Evolutionary conservation across 306 rosid species (phyloP).

Genomic region (Aeschynomene evenia): DNA sequence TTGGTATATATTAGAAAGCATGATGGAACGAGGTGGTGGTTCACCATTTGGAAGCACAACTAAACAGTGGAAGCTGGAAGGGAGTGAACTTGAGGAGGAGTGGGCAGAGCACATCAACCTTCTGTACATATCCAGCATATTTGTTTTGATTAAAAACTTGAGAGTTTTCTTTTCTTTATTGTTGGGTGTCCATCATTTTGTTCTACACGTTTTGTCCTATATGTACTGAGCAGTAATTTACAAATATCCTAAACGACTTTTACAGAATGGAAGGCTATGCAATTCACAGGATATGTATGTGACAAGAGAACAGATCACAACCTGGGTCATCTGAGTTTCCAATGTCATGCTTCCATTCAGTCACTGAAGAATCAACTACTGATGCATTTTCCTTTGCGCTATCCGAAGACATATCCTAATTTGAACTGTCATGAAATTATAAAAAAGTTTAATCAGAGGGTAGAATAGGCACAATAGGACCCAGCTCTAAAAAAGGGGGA

Average conservation of each 20-base stretch:
- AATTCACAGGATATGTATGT: neutral
- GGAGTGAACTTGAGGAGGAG: no score
- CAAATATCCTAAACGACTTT: neutral
- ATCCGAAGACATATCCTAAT: slow-evolving; percentile 59
- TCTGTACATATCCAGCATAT: neutral
- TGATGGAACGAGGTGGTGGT: no score
- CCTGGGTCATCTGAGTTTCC: slow-evolving; percentile 66
- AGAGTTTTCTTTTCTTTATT: neutral
- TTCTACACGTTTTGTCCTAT: neutral
- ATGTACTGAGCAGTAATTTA: neutral
- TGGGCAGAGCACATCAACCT: no score
- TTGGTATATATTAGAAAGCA: no score
- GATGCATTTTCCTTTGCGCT: slow-evolving; percentile 69
- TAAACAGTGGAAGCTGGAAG: no score
- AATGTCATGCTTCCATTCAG: slow-evolving; percentile 59
- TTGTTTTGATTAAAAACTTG: neutral
- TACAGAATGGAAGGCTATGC: neutral
- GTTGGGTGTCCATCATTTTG: neutral
- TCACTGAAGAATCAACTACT: slow-evolving; percentile 66
- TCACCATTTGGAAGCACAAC: no score
- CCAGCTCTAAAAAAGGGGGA: neutral
- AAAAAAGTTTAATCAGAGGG: slow-evolving; percentile 16
- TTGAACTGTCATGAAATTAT: slow-evolving; percentile 30
- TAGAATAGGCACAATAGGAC: neutral
- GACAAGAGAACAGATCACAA: slow-evolving; percentile 26